Evolutionary conservation across 2,329 filamentous ascomycete species (phyloP).

Genomic region (Colletotrichum phormii): DNA sequence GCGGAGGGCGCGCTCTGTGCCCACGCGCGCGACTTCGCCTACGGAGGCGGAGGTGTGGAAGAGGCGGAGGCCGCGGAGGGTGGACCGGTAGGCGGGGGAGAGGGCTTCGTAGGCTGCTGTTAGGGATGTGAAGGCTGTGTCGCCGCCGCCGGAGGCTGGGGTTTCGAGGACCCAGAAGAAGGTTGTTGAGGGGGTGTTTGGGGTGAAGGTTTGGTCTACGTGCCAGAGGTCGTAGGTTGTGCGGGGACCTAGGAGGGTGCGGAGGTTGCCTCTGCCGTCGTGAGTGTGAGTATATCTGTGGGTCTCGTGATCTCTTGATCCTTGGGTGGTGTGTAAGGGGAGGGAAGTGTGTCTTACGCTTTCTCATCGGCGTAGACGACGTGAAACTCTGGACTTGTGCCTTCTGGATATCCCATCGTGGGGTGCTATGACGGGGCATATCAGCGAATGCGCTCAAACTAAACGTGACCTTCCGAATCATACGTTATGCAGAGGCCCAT

Average conservation of each 20-base stretch:
- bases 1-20: conserved; percentile 41
- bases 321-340: too few species aligned
- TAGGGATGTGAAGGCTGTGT: conserved; percentile 46
- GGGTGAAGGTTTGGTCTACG: conserved; percentile 47
- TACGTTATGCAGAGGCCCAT: conserved; percentile 45
- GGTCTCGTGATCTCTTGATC: too few species aligned
- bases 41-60: conserved; percentile 43
- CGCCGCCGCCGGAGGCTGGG: conserved; percentile 41
- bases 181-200: conserved; percentile 45
- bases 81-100: conserved; percentile 41
- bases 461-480: not conserved
- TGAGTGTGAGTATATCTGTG: not conserved
- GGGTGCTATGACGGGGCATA: conserved; percentile 38
- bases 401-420: conserved; percentile 46
- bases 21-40: conserved; percentile 44
- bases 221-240: conserved; percentile 48
- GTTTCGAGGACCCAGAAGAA: conserved; percentile 49
- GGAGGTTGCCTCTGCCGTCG: conserved; percentile 41
- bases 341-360: conserved; percentile 33
- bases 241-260: conserved; percentile 42
- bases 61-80: conserved; percentile 19
- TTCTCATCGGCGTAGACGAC: conserved; percentile 48
- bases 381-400: conserved; percentile 47
- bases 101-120: conserved; percentile 45
- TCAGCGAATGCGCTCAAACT: too few species aligned